Evolutionary conservation across 306 rosid genomes (phyloP), one percentile per base, ranked within the genome.

Genomic region (Malus sylvestris): DNA sequence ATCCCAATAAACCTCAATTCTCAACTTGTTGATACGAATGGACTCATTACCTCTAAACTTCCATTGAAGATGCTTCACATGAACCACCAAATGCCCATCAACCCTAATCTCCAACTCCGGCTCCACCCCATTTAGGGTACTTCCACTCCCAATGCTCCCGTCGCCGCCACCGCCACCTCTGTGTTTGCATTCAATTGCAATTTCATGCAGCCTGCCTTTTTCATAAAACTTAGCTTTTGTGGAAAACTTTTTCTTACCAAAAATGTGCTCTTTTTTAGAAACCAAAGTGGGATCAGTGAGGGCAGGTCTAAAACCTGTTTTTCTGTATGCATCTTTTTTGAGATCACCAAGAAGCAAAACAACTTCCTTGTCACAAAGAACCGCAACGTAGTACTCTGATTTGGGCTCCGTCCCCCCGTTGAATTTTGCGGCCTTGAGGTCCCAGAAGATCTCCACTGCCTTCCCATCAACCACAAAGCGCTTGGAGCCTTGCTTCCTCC

Each of bases 71-170:
- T 86, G 98, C 81, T 93, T 93, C 62, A 93, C 95, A 30, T 93
- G 94, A 78, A 93, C 84, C 49, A 82, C 90, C 82, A 88, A 82
- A 67, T 89, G 85, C 32, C 93, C 98, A 76, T 93, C 98, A 35
- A 93, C 86, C 80, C 83, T 88, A 44, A 93, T 93, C 93, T 91
- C 97, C 97, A 93, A 86, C 85, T 91, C 98, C 58, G 98, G 97
- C 75, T 93, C 93, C 75, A 81, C 79, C 75, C 83, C 91, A 81
- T 70, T 78, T 20, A 16, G 66, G 4, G 79, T 63, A 73, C 77
- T 84, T 2, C 83, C 84, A 71, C 59, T 80, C 16, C 67, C 35
- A 46, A 60, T 12, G 38, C 75, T 80, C 25, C 83, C 58, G 12
- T 61, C 77, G 0, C 44, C 2, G 53, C 55, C 20, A 3, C 55